Evolutionary conservation across 106 monocot genomes (phyloP).

Genomic region (Alisma plantagoaquatica): DNA sequence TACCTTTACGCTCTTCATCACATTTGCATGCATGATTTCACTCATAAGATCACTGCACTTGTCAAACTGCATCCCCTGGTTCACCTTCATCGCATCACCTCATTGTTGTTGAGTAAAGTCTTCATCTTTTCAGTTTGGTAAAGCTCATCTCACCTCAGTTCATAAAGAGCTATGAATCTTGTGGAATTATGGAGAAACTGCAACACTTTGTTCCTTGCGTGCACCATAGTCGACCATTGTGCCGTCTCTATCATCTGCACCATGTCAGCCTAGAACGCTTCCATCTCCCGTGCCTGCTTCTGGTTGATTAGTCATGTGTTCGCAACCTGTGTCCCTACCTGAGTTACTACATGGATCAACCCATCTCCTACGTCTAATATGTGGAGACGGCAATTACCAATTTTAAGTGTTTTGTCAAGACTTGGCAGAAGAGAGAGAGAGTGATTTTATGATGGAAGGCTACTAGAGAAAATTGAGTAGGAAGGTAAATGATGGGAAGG

Average conservation of each 20-base stretch:
- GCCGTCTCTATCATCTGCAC: constrained; percentile 16
- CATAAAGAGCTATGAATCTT: constrained; percentile 61
- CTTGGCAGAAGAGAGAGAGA: too few species aligned
- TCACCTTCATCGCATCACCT: constrained; percentile 41
- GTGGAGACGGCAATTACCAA: too few species aligned
- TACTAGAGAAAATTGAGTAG: too few species aligned
- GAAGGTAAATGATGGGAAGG: too few species aligned
- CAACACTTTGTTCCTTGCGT: constrained; percentile 36
- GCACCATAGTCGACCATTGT: constrained; percentile 39
- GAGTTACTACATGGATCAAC: constrained; percentile 53
- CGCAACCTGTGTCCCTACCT: constrained; percentile 54
- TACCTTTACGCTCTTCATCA: constrained; percentile 72
- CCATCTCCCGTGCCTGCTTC: constrained; percentile 29
- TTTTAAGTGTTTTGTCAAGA: too few species aligned
- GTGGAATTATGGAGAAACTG: constrained; percentile 35
- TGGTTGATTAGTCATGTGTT: constrained; percentile 50
- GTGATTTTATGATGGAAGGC: too few species aligned
- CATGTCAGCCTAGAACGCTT: constrained; percentile 33
- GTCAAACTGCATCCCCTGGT: constrained; percentile 19
- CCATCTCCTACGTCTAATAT: constrained; percentile 82
- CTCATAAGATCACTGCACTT: constrained; percentile 42
- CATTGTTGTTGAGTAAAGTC: constrained; percentile 28
- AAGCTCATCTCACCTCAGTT: constrained; percentile 32
- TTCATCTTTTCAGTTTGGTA: constrained; percentile 25
- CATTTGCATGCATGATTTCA: constrained; percentile 29